Percentiles rank a stretch among this genome's conserved stretches.
Conservation (phyloP, 305 asterid genomes). For the Solanum hybrid region DNA sequence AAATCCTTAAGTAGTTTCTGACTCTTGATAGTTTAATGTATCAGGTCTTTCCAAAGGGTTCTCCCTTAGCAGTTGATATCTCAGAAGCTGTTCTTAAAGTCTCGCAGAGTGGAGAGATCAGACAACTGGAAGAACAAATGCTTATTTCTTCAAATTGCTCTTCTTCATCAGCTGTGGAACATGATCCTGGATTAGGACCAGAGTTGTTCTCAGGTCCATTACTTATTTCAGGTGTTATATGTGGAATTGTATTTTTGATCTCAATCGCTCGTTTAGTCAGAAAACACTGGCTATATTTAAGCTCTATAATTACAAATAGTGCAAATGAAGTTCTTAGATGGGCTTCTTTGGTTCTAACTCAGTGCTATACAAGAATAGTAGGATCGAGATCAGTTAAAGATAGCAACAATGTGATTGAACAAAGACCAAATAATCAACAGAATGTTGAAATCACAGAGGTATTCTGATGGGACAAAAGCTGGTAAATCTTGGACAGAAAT, state of each 20-base stretch:
- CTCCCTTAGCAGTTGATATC: conserved; percentile 35
- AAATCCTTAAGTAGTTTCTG: not conserved
- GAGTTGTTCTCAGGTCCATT: conserved; percentile 16
- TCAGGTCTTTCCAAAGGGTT: conserved; percentile 55
- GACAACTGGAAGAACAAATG: conserved; percentile 28
- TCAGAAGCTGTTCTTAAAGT: conserved; percentile 54
- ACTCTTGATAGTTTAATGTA: not conserved
- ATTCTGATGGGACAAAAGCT: not conserved
- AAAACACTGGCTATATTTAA: not conserved
- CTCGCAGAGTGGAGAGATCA: conserved; percentile 39
- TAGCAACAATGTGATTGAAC: not conserved
- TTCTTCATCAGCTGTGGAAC: not conserved
- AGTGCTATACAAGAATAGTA: not conserved
- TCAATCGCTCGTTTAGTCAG: conserved; percentile 7
- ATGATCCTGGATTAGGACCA: not conserved
- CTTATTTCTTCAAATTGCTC: conserved; percentile 28
- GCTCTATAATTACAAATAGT: not conserved
- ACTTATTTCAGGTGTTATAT: conserved; percentile 11
- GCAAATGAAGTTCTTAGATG: not conserved
- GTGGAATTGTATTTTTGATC: conserved; percentile 8
- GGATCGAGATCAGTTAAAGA: not conserved
- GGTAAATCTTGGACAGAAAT: not conserved
- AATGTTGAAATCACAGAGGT: not conserved
- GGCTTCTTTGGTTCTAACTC: not conserved
- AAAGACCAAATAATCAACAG: not conserved